Conservation (phyloP, 1,139 yeast genomes). For the Nadsonia starkeyi-henricii region DNA sequence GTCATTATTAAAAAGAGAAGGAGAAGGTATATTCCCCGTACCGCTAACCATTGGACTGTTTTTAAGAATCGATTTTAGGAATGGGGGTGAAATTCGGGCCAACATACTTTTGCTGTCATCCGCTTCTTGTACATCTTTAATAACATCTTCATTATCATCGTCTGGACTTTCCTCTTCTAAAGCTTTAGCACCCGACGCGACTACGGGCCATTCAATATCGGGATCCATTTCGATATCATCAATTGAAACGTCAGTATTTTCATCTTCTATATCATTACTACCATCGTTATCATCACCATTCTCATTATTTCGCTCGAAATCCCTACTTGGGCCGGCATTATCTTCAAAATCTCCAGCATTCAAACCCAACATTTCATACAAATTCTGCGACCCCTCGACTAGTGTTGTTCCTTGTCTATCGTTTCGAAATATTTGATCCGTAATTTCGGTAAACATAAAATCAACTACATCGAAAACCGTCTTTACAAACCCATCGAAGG, state of each 20-base stretch:
- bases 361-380: neutral
- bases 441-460: constrained; percentile 10
- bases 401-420: neutral
- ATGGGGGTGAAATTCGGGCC: neutral
- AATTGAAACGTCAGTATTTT: too few species aligned
- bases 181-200: too few species aligned
- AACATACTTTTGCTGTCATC: too few species aligned
- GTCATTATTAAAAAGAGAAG: neutral
- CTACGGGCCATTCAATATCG: too few species aligned
- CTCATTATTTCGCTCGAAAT: constrained; percentile 2
- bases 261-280: too few species aligned
- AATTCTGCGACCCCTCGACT: constrained; percentile 1
- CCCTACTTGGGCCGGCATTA: constrained; percentile 2
- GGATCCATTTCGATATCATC: too few species aligned
- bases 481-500: constrained; percentile 10
- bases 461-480: constrained; percentile 16
- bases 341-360: neutral
- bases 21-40: too few species aligned
- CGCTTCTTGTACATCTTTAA: too few species aligned
- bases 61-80: neutral
- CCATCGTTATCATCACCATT: neutral
- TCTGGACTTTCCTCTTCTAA: too few species aligned
- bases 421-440: neutral
- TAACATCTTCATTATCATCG: neutral
- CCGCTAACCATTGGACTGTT: neutral